Evolutionary conservation across 805 yeast genomes (phyloP), one percentile per base, ranked within the genome.

Genomic region (Candida multigemmis): DNA sequence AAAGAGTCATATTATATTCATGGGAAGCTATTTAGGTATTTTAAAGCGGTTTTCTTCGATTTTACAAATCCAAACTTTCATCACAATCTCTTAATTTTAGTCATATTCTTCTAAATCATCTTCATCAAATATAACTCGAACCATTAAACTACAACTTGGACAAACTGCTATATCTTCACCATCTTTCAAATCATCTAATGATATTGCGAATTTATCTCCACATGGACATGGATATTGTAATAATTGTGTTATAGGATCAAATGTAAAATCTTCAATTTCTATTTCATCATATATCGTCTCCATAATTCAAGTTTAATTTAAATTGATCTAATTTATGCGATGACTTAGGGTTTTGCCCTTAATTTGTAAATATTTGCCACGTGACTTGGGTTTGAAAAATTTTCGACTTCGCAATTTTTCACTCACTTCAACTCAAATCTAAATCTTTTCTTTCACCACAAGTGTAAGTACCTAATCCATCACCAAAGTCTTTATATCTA

Each of bases 191-290:
- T 91, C 98, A 41, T 80, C 91, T 26, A 86, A 63, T 16, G 73
- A 64, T 15, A 91, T 82, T 46, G 89, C 94, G 55, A 91, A 91
- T 45, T 76, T 68, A 53, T 91, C 98, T 7, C 98, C 98, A 54
- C 98, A 91, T 1, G 98, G 98, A 63, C 98, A 91, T 4, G 98
- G 98, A 44, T 87, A 89, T 26, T 85, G 80, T 56, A 87, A 84
- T 14, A 84, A 55, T 50, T 81, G 86, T 9, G 81, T 74, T n/a
- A 60, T 64, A 3, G 87, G 74, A 50, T 91, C 96, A 49, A 74
- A 91, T 3, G 86, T 77, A 76, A 91, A 87, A 51, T 91, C 98
- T 54, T 91, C 98, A 27, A 91, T 91, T 62, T 91, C 98, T 31
- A 91, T 77, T 50, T 91, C 93, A 53, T 91, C 98, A 55, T 91